Evolutionary conservation across 2,329 filamentous ascomycete species (phyloP), one percentile per base, ranked within the genome.

Genomic region (Colletotrichum liriopes): DNA sequence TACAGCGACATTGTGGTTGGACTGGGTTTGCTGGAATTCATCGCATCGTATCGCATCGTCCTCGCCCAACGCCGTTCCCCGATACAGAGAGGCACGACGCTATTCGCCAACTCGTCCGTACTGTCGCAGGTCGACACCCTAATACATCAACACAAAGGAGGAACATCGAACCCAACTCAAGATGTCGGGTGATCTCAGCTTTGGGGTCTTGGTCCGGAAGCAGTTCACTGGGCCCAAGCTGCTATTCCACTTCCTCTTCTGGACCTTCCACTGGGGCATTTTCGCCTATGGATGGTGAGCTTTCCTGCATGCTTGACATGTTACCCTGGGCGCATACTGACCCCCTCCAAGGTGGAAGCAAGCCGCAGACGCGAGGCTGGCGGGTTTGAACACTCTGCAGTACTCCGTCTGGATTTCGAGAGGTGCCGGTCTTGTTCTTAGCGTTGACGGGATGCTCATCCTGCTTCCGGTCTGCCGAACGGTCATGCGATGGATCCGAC

Each of bases 401-500:
- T 98, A 89, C 83, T 98, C 96, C 3, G 96, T 99, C 67, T 99
- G 96, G 96, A 90, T 98, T 71, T 98, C 96, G 37, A 91, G 96
- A 87, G 96, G 96, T 80, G 96, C 96, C 65, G 96, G 95, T 77
- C 85, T 99, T 51, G 93, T 94, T 7, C 86, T 99, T 72, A 93
- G 92, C 1, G 89, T 98, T 67, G 95, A 99, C 84, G 91, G 91
- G 67, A 93, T 94, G 79, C 86, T 98, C 75, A 98, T 99, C 78
- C 84, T 99, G 37, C 87, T 99, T 72, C 96, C 96, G 8, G 98
- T 99, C 86, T 99, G 96, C 86, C 90, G 96, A 76, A 98, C 96
- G 72, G 85, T 98, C 41, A 89, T 99, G 80, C 91, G 94, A 81
- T 93, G 91, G 79, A 82, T 98, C 68, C 90, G 96, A 75, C 96